Base-by-base conservation (phyloP, 2,329 filamentous ascomycete genomes). In the Colletotrichum theobromicola region DNA sequence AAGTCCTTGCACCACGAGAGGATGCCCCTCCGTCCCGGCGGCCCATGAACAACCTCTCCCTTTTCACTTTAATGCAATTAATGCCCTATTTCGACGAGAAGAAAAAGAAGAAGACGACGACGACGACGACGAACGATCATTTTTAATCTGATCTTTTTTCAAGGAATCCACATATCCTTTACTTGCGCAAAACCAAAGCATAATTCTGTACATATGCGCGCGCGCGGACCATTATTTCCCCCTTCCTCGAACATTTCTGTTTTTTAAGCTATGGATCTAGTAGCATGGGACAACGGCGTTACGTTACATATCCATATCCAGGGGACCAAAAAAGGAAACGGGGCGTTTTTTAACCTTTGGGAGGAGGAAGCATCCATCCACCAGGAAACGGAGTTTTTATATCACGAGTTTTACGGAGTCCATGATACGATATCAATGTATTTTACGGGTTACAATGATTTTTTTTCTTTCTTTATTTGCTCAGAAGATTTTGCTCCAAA, bases 1-100 rank as follows among this genome's bases (percentile, higher is more conserved):
- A 74, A 71, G 53, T 21, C 69, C 16, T 74, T 74, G n/a, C n/a
- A n/a, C 21, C 61, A 57, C 37, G 62, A 74, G 57, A 42, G 55
- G 34, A 46, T 46, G n/a, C 61, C 32, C 68, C 68, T 21, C 57
- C 62, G 50, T n/a, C n/a, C n/a, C 58, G 69, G 18, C 71, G 61
- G 34, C 18, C 57, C 37, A 53, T 74, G 67, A 65, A 46, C 9
- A 46, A 46, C 5, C 5, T 46, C 6, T 6, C 37, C 37, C 37
- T n/a, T 46, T 46, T 46, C n/a, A n/a, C n/a, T 69, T 10, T 32
- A 30, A 60, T 42, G 62, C 15, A 46, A 46, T 50, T 50, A 28
- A 58, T 67, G 16, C 34, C 5, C 10, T 32, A 12, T 24, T 35
- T 53, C 26, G 60, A 63, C 24, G 57, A 63, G 28, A 63, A 4